Conservation (phyloP, 169 alveolate species). For the Babesia ovis region DNA sequence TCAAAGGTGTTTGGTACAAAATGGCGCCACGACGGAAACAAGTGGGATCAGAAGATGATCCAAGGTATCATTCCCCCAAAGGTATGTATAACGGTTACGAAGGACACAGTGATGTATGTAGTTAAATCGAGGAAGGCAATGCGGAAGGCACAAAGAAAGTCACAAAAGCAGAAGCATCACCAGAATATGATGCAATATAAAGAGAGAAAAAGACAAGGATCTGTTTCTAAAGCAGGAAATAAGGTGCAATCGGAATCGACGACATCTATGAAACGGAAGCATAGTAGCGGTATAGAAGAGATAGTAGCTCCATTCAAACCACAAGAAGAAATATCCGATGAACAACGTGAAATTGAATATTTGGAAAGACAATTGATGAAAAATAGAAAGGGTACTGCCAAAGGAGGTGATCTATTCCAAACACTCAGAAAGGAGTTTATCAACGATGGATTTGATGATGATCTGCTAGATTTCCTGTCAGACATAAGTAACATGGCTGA, state of each 20-base stretch:
- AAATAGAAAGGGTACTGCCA: constrained; percentile 45
- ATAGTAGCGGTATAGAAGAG: background rate
- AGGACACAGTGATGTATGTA: background rate
- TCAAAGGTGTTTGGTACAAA: no score
- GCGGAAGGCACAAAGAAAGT: constrained; percentile 68
- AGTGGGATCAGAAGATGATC: constrained; percentile 15
- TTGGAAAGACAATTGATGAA: constrained; percentile 35
- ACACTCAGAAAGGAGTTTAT: constrained; percentile 61
- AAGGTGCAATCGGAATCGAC: background rate
- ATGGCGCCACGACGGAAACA: constrained; percentile 1
- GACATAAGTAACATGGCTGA: background rate
- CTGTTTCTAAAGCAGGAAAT: background rate
- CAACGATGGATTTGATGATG: constrained; percentile 65
- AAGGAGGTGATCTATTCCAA: constrained; percentile 40
- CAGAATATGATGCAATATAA: constrained; percentile 66
- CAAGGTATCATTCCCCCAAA: constrained; percentile 5
- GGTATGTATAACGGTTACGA: constrained; percentile 5
- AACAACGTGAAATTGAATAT: constrained; percentile 56
- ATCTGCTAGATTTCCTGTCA: constrained; percentile 56
- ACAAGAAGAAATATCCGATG: constrained; percentile 24
- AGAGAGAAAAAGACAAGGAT: constrained; percentile 24
- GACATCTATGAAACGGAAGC: constrained; percentile 8
- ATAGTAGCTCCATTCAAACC: background rate
- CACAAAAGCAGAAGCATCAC: constrained; percentile 59
- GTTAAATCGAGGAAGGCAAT: constrained; percentile 42